Conservation (phyloP, 2,329 filamentous ascomycete genomes). For the Eurotiales sp. region DNA sequence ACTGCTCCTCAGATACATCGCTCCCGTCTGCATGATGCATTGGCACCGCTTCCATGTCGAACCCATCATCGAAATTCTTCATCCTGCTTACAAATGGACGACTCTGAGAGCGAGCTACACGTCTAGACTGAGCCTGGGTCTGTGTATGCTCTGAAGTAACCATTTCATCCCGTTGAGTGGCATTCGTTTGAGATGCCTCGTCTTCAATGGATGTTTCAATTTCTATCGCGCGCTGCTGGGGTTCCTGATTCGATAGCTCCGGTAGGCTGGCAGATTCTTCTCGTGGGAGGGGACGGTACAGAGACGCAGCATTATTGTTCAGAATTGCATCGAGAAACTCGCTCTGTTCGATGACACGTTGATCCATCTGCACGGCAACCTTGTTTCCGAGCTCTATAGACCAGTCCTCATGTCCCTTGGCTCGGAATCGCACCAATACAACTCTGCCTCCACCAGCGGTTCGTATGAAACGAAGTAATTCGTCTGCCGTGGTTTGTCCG, state of each 20-base stretch:
- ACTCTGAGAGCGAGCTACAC: conserved; percentile 23
- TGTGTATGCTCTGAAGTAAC: conserved; percentile 14
- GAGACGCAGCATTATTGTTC: conserved; percentile 67
- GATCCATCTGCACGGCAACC: conserved; percentile 69
- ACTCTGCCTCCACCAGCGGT: conserved; percentile 68
- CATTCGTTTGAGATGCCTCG: background rate
- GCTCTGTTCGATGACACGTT: conserved; percentile 80
- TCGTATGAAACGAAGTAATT: conserved; percentile 75
- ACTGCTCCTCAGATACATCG: conserved; percentile 16
- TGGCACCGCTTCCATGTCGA: conserved; percentile 44
- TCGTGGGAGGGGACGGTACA: conserved; percentile 62
- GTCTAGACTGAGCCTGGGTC: conserved; percentile 13
- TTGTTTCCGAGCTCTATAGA: conserved; percentile 64
- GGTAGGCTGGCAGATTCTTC: conserved; percentile 37
- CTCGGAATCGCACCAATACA: conserved; percentile 70
- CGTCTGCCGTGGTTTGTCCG: conserved; percentile 64
- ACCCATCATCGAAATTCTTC: conserved; percentile 67
- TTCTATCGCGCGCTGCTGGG: background rate
- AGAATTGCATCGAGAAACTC: conserved; percentile 91
- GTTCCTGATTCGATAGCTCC: conserved; percentile 30
- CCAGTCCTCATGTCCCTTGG: conserved; percentile 62
- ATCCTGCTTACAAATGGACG: conserved; percentile 51
- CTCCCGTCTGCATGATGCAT: conserved; percentile 29
- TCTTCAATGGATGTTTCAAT: conserved; percentile 17
- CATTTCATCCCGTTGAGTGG: conserved; percentile 4